phyloP scores from a whole-genome alignment of 768 basidiomycete genomes.

The Heimioporus sp. region DNA sequence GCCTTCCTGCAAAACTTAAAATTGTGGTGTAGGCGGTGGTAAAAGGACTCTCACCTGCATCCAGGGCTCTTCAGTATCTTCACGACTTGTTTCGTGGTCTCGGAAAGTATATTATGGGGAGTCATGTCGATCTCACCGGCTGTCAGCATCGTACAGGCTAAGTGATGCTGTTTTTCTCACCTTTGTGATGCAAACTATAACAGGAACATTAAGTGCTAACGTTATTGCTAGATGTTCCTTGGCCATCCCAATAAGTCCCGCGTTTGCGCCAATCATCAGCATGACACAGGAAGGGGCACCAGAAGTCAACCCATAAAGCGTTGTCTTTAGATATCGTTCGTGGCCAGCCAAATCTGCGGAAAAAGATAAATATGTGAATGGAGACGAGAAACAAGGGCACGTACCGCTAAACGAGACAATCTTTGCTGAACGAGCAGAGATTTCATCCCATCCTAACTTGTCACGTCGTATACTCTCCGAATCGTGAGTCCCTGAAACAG shows the following conservation, averaged over 20 bases:
- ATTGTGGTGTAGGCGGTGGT: neutral
- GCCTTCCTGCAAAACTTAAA: slow-evolving; percentile 53
- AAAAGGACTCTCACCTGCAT: slow-evolving; percentile 58
- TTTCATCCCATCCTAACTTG: slow-evolving; percentile 95
- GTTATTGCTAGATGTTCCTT: slow-evolving; percentile 97
- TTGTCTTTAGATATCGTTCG: slow-evolving; percentile 90
- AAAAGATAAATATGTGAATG: neutral
- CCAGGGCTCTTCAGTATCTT: slow-evolving; percentile 94
- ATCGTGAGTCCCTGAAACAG: slow-evolving; percentile 52
- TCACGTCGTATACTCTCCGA: slow-evolving; percentile 71
- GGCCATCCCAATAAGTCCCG: slow-evolving; percentile 87
- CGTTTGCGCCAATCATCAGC: slow-evolving; percentile 94
- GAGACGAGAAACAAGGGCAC: slow-evolving; percentile 5
- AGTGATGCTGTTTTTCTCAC: slow-evolving; percentile 35
- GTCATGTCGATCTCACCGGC: slow-evolving; percentile 85
- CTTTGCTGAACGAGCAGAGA: slow-evolving; percentile 84
- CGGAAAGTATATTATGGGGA: slow-evolving; percentile 84
- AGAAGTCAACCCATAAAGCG: slow-evolving; percentile 91
- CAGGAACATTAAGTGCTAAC: slow-evolving; percentile 88
- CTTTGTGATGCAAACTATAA: slow-evolving; percentile 94
- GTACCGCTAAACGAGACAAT: slow-evolving; percentile 90
- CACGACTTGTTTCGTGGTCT: slow-evolving; percentile 87
- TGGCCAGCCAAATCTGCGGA: slow-evolving; percentile 88
- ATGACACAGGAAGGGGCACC: slow-evolving; percentile 91
- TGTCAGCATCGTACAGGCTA: slow-evolving; percentile 2